phyloP scores from a whole-genome alignment of 768 basidiomycete species.

The Amanita inopinata region DNA sequence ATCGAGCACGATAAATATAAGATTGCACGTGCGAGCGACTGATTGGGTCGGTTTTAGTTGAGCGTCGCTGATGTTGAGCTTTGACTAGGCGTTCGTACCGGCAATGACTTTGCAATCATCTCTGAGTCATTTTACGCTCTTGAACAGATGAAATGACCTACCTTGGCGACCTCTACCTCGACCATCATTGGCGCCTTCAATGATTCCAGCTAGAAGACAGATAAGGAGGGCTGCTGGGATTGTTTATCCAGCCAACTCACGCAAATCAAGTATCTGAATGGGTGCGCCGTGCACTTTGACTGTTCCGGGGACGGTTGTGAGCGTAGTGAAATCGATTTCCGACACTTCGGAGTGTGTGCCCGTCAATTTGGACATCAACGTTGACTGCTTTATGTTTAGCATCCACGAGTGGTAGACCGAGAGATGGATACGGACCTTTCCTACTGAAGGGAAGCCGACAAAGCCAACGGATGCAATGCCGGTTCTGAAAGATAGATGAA shows the following conservation, averaged over 20 bases:
- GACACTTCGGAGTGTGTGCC: slow-evolving; percentile 96
- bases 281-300: slow-evolving; percentile 93
- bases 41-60: slow-evolving; percentile 12
- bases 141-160: slow-evolving; percentile 23
- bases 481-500: slow-evolving; percentile 40
- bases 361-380: slow-evolving; percentile 90
- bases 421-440: slow-evolving; percentile 49
- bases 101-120: slow-evolving; percentile 49
- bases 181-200: slow-evolving; percentile 95
- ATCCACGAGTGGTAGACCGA: not conserved
- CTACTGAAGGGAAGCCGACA: slow-evolving; percentile 87
- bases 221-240: not conserved
- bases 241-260: slow-evolving; percentile 32
- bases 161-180: slow-evolving; percentile 94
- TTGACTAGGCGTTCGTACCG: slow-evolving; percentile 35
- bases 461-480: slow-evolving; percentile 97
- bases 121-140: slow-evolving; percentile 6
- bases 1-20: slow-evolving; percentile 97
- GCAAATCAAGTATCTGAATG: slow-evolving; percentile 89
- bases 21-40: slow-evolving; percentile 97
- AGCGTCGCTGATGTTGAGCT: slow-evolving; percentile 8
- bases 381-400: slow-evolving; percentile 43
- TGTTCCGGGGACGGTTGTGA: slow-evolving; percentile 93
- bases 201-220: slow-evolving; percentile 70
- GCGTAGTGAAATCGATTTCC: slow-evolving; percentile 93